phyloP scores from a whole-genome alignment of 2,329 filamentous ascomycete genomes.

The Aureobasidium sp. region DNA sequence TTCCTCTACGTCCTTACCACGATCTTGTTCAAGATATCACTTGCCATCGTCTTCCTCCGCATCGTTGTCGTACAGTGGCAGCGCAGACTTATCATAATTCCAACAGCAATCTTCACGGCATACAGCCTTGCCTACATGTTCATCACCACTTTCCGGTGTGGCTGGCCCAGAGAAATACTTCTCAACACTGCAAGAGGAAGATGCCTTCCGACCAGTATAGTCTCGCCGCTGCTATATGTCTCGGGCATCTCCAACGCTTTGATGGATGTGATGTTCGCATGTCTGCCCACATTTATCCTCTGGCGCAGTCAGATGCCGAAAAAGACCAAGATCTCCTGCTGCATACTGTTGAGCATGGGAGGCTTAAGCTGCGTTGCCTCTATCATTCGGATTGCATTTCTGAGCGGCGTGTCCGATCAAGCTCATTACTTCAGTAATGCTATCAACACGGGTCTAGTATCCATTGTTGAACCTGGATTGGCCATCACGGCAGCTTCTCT shows the following conservation, averaged over 20 bases:
- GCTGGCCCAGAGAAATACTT: background rate
- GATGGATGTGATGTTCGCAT: slow-evolving; percentile 14
- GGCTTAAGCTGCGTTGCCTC: slow-evolving; percentile 13
- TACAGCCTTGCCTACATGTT: background rate
- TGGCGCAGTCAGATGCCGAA: slow-evolving; percentile 12
- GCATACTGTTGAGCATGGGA: slow-evolving; percentile 13
- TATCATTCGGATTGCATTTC: slow-evolving; percentile 12
- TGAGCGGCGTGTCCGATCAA: background rate
- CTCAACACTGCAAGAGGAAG: slow-evolving; percentile 11
- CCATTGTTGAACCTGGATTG: slow-evolving; percentile 20
- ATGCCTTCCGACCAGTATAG: slow-evolving; percentile 1
- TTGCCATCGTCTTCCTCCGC: slow-evolving; percentile 2
- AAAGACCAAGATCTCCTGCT: slow-evolving; percentile 10
- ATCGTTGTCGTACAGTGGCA: slow-evolving; percentile 13
- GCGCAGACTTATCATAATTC: background rate
- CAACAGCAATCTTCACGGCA: background rate
- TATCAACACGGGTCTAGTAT: slow-evolving; percentile 17
- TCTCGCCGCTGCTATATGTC: slow-evolving; percentile 14
- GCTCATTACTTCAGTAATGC: slow-evolving; percentile 5
- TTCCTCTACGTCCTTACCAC: slow-evolving; percentile 13
- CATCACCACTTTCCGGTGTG: background rate
- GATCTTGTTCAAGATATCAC: slow-evolving; percentile 16
- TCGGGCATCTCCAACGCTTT: slow-evolving; percentile 9
- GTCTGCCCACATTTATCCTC: slow-evolving; percentile 8
- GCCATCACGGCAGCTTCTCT: slow-evolving; percentile 21